Base-by-base conservation (phyloP, 257 asterid species). In the Gynochthodes officinalis region DNA sequence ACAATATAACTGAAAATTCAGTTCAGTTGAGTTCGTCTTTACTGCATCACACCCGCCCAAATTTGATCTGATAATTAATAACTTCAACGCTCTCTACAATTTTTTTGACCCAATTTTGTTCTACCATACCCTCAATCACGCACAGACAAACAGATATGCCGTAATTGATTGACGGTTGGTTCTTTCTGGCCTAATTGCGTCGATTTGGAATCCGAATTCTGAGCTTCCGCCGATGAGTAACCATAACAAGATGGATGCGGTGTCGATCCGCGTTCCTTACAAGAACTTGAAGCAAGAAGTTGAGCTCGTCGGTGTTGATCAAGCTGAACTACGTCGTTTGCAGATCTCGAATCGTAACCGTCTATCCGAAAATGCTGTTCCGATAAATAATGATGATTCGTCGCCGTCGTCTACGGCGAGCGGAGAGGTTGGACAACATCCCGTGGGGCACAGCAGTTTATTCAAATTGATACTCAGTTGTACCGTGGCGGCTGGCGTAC, bases 401-500 rank as follows among this genome's bases (percentile, higher is more conserved):
- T 9, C 89, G 0, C 76, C 89, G 27, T 64, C 84, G 69, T 76
- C 86, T 65, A 76, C 78, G 69, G 52, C 69, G 0, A 80, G 71
- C 57, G 89, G 83, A 78, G 85, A 59, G 75, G 82, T 83, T 43
- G 77, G 71, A 74, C 77, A 50, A 55, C 73, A 50, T 70, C 86
- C 83, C 78, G 87, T 70, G 75, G 57, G 71, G 76, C 76, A 80
- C 3, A 83, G 85, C 78, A 84, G 93, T 82, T 79, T 95, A 55
- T 12, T 77, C 55, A 84, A 88, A 76, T 75, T 95, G 86, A 86
- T 90, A 70, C 92, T 92, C 67, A 89, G 96, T 69, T 92, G 99
- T 80, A 82, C 96, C 78, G 91, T 95, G 81, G 99, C 99, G 37
- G 99, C 99, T 10, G 99, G 99, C 25, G 99, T 95, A 21, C 99